Evolutionary conservation across 1,284 basidiomycete genomes (phyloP).

Genomic region (Pseudomicrostroma phylloplanum): DNA sequence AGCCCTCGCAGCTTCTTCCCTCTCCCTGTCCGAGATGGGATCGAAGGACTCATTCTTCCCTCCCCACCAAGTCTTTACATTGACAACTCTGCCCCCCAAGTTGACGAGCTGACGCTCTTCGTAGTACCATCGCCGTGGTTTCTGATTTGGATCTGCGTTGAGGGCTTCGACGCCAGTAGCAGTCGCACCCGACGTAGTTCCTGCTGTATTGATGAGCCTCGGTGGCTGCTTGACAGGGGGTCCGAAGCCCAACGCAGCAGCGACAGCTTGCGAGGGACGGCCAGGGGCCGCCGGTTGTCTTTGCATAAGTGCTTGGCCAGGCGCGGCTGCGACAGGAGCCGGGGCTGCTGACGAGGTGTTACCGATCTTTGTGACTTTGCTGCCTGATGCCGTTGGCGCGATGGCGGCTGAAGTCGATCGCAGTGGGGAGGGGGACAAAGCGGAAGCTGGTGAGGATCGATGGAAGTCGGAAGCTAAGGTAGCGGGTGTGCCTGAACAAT

Average conservation of each 20-base stretch:
- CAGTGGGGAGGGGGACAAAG: not conserved
- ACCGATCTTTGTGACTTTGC: not conserved
- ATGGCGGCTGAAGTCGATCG: not conserved
- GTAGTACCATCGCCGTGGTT: not conserved
- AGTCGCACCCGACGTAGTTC: not conserved
- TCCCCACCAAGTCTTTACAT: slow-evolving; percentile 1
- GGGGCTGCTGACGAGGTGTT: not conserved
- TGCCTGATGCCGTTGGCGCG: not conserved
- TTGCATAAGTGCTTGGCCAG: not conserved
- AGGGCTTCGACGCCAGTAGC: not conserved
- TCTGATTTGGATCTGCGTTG: not conserved
- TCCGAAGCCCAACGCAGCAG: slow-evolving; percentile 1
- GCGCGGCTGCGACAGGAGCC: not conserved
- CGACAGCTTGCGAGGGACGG: not conserved
- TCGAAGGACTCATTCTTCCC: not conserved
- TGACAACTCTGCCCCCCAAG: slow-evolving; percentile 2
- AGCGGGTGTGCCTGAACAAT: slow-evolving; percentile 3
- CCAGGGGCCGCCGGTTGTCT: not conserved
- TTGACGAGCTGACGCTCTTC: slow-evolving; percentile 5
- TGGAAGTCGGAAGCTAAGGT: slow-evolving; percentile 4
- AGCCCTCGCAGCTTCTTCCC: slow-evolving; percentile 1
- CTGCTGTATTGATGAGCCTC: not conserved
- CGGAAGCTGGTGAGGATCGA: not conserved
- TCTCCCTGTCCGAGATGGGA: not conserved
- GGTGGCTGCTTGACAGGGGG: slow-evolving; percentile 1